Conservation (phyloP, 352 stramenopile species). For the Pythium periplocum region DNA sequence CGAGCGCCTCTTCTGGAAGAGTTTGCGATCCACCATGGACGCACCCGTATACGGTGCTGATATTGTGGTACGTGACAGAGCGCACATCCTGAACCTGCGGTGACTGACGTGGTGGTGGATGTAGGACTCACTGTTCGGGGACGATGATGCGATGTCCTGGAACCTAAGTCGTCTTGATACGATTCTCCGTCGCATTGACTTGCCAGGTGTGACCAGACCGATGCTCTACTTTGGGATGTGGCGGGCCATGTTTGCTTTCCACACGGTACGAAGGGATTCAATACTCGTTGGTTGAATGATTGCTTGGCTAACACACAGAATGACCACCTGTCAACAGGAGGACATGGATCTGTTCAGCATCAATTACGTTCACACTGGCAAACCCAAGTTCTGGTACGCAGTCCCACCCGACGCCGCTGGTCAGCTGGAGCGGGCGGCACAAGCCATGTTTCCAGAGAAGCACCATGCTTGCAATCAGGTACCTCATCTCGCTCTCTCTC, state of each 20-base stretch:
- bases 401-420: slow-evolving; percentile 65
- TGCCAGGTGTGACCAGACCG: slow-evolving; percentile 82
- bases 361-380: slow-evolving; percentile 91
- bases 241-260: slow-evolving; percentile 91
- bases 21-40: slow-evolving; percentile 78
- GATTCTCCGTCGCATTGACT: slow-evolving; percentile 75
- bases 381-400: slow-evolving; percentile 92
- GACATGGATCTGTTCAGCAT: slow-evolving; percentile 94
- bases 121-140: slow-evolving; percentile 81
- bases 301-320: too few species aligned
- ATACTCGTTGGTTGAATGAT: too few species aligned
- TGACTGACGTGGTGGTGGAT: too few species aligned
- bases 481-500: not conserved
- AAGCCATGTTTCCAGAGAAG: slow-evolving; percentile 87
- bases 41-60: slow-evolving; percentile 88
- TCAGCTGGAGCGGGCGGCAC: slow-evolving; percentile 80
- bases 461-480: slow-evolving; percentile 74
- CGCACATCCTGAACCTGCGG: not conserved
- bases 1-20: slow-evolving; percentile 88
- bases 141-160: slow-evolving; percentile 64
- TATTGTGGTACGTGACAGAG: slow-evolving; percentile 52
- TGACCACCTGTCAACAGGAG: slow-evolving; percentile 36
- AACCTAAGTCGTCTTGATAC: slow-evolving; percentile 87
- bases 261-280: slow-evolving; percentile 46
- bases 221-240: slow-evolving; percentile 96